Percentiles rank a stretch among this genome's conserved stretches.
phyloP scores from a whole-genome alignment of 1,284 basidiomycete species.

The Ustilago esculenta region DNA sequence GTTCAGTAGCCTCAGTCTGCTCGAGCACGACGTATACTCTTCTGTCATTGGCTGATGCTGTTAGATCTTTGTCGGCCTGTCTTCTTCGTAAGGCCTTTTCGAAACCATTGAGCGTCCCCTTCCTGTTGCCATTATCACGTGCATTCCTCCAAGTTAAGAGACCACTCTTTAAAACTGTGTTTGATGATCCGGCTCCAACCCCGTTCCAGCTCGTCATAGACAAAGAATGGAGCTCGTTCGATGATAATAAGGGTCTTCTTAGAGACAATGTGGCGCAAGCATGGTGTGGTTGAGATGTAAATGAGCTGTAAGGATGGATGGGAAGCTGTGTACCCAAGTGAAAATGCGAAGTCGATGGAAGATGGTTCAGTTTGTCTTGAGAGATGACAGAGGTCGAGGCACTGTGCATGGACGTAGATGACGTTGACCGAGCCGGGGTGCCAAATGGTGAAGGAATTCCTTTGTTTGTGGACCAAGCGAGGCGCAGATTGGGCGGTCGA shows the following conservation, averaged over 20 bases:
- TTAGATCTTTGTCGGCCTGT: constrained; percentile 1
- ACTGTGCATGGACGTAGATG: too few species aligned
- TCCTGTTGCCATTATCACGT: background rate
- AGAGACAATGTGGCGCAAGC: too few species aligned
- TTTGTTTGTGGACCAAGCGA: constrained; percentile 17
- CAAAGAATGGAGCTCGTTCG: background rate
- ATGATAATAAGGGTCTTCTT: background rate
- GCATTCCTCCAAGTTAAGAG: constrained; percentile 12
- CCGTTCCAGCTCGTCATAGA: background rate
- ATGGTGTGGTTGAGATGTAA: background rate
- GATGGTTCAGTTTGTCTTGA: too few species aligned
- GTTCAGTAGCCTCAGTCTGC: background rate
- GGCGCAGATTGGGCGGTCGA: constrained; percentile 29
- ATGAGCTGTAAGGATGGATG: constrained; percentile 17
- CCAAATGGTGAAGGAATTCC: background rate
- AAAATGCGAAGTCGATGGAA: too few species aligned
- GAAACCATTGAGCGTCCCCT: constrained; percentile 6
- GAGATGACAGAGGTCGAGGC: too few species aligned
- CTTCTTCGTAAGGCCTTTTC: constrained; percentile 15
- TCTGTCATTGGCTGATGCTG: background rate
- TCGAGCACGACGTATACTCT: constrained; percentile 9
- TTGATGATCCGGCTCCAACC: background rate
- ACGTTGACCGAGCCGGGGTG: too few species aligned
- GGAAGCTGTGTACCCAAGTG: background rate
- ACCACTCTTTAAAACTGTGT: constrained; percentile 2